Evolutionary conservation across 257 asterid species (phyloP).

Genomic region (Catharanthus roseus): DNA sequence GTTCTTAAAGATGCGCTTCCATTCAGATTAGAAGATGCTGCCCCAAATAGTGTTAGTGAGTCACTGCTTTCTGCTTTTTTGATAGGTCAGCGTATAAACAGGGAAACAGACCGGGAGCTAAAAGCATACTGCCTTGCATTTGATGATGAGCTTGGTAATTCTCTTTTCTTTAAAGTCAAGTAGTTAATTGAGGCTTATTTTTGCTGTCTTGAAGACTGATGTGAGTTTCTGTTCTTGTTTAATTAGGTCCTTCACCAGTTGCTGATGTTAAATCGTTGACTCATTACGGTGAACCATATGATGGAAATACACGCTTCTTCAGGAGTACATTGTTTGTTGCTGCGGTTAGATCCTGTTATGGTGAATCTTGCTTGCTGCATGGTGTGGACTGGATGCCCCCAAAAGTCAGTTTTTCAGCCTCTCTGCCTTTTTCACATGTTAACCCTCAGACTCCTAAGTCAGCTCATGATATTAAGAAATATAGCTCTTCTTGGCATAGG

Average conservation of each 20-base stretch:
- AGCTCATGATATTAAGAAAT: not conserved
- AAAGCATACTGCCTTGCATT: constrained; percentile 94
- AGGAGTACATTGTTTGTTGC: constrained; percentile 95
- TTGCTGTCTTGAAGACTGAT: constrained; percentile 8
- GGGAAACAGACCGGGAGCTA: constrained; percentile 92
- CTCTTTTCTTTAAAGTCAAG: not conserved
- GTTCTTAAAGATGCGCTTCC: constrained; percentile 84
- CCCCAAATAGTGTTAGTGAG: constrained; percentile 43
- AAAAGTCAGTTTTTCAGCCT: constrained; percentile 44
- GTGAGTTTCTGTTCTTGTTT: constrained; percentile 1
- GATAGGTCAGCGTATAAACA: constrained; percentile 89
- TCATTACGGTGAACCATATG: constrained; percentile 95
- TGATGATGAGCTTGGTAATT: constrained; percentile 75
- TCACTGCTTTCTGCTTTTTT: constrained; percentile 76
- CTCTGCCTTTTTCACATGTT: not conserved
- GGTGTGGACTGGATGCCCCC: constrained; percentile 99
- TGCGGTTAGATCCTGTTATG: constrained; percentile 95
- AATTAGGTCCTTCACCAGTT: constrained; percentile 61
- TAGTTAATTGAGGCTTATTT: constrained; percentile 8
- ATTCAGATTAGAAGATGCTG: constrained; percentile 29
- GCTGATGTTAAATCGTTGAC: constrained; percentile 88
- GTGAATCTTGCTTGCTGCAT: constrained; percentile 93
- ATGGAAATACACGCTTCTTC: constrained; percentile 93
- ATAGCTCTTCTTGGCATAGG: not conserved
- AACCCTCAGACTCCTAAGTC: not conserved